These are phyloP conservation scores for Dothidotthia symphoricarpi DNA, from an alignment of 2,329 filamentous ascomycete genomes.

Conservation along the genomic window DNA sequence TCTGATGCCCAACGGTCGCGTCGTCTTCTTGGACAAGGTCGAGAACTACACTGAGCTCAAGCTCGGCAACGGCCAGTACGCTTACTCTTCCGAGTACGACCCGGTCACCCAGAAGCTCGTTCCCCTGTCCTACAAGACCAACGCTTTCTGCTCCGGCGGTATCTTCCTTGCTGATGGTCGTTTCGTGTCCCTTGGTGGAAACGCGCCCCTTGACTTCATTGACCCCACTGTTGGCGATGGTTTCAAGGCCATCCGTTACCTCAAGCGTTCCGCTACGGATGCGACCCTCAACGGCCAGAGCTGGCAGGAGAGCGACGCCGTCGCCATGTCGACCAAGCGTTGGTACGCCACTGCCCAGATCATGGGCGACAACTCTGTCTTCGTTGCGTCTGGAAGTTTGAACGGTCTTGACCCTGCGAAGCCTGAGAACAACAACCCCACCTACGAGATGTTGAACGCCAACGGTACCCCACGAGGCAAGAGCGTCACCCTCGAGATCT, in stretches of 20 bases:
- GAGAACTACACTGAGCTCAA: conserved; percentile 61
- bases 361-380: conserved; percentile 56
- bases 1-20: conserved; percentile 58
- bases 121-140: conserved; percentile 55
- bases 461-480: conserved; percentile 49
- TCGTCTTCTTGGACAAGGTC: conserved; percentile 63
- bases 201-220: conserved; percentile 55
- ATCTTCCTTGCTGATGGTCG: conserved; percentile 58
- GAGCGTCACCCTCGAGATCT: conserved; percentile 54
- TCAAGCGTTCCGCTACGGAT: conserved; percentile 49
- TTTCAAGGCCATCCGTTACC: conserved; percentile 57
- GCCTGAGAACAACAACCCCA: conserved; percentile 61
- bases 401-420: conserved; percentile 58
- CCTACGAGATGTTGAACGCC: conserved; percentile 58
- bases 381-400: conserved; percentile 60
- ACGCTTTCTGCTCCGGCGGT: conserved; percentile 62
- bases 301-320: conserved; percentile 57
- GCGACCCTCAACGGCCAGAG: conserved; percentile 48
- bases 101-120: conserved; percentile 49
- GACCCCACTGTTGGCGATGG: conserved; percentile 60
- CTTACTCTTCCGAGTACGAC: conserved; percentile 61
- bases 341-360: conserved; percentile 64
- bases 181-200: conserved; percentile 57
- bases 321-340: conserved; percentile 52
- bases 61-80: conserved; percentile 55